Evolutionary conservation across 441 rosid species (phyloP).

Genomic region (Kokia cookei): DNA sequence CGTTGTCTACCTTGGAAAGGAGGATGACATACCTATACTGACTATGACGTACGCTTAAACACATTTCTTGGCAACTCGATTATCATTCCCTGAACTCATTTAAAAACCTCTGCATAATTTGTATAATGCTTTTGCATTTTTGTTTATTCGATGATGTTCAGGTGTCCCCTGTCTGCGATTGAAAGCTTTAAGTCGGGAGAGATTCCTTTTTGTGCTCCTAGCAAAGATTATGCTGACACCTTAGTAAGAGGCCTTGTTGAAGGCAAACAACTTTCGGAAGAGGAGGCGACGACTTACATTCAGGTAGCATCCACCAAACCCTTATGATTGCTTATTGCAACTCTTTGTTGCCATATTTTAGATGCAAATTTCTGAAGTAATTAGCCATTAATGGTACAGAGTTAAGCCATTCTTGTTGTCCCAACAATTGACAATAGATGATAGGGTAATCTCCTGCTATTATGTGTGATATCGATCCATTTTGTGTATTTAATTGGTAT

Average conservation of each 20-base stretch:
- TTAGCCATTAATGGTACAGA: not conserved
- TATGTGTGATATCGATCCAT: not conserved
- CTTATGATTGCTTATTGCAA: slow-evolving; percentile 19
- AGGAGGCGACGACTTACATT: slow-evolving; percentile 61
- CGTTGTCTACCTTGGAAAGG: slow-evolving; percentile 69
- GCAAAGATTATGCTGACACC: slow-evolving; percentile 40
- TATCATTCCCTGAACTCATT: not conserved
- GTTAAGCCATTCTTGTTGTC: not conserved
- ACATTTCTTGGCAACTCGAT: not conserved
- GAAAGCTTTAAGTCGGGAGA: slow-evolving; percentile 50
- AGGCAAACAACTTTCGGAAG: slow-evolving; percentile 59
- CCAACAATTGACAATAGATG: not conserved
- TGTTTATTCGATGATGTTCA: slow-evolving; percentile 15
- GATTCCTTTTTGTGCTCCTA: slow-evolving; percentile 42
- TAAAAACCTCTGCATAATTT: not conserved
- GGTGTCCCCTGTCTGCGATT: slow-evolving; percentile 39
- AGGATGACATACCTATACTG: slow-evolving; percentile 51
- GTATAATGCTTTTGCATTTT: not conserved
- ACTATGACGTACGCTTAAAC: slow-evolving; percentile 66
- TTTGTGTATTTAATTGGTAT: not conserved
- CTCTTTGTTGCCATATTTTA: not conserved
- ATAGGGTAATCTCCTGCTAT: not conserved
- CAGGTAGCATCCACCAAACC: slow-evolving; percentile 46
- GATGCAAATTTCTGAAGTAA: not conserved
- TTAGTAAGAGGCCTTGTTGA: slow-evolving; percentile 69